Base-by-base conservation (phyloP, 1,284 basidiomycete species). In the Malassezia globosa region DNA sequence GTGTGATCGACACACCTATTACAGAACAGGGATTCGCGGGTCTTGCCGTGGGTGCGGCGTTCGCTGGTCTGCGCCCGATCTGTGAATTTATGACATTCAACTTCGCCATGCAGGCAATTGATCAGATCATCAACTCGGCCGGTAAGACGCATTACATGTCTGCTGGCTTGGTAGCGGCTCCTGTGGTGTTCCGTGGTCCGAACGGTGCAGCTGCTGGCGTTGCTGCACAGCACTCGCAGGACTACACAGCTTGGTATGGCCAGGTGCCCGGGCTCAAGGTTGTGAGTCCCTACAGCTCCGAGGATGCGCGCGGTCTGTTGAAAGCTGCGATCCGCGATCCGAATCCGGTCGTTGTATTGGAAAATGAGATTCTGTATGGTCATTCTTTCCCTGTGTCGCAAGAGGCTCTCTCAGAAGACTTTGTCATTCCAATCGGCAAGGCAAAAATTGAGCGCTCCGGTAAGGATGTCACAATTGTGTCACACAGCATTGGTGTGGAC, bases 71-170 rank as follows among this genome's bases (percentile, higher is more conserved):
- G 46, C 81, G 89, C 63, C 94, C 94, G 55, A 80, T 99, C 68
- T 97, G 94, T 80, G 94, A 99, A 78, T 99, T 99, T 79, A 99
- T 94, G 88, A 94, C 88, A 8, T 92, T 87, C 62, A 71, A 71
- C 61, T 60, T 61, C 49, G 59, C 56, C 48, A 69, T 66, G 72
- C 76, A 81, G 76, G 89, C 92, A 56, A 97, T 99, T 72, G 94
- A 99, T 76, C 94, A 99, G 74, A 96, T 99, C 61, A 86, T 99
- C 75, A 99, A 99, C 81, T 96, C 90, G n/a, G 94, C 85, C 54
- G 94, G 87, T 62, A 99, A 97, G 80, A 97, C 94, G 10, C 89
- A 95, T 77, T 99, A 99, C 81, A 99, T 99, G 94, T 96, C 90
- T 37, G 94, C 90, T 56, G 94, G 94, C 61, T 94, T 89, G 70